Evolutionary conservation across 768 basidiomycete species (phyloP).

Genomic region (Tylopilus sp.): DNA sequence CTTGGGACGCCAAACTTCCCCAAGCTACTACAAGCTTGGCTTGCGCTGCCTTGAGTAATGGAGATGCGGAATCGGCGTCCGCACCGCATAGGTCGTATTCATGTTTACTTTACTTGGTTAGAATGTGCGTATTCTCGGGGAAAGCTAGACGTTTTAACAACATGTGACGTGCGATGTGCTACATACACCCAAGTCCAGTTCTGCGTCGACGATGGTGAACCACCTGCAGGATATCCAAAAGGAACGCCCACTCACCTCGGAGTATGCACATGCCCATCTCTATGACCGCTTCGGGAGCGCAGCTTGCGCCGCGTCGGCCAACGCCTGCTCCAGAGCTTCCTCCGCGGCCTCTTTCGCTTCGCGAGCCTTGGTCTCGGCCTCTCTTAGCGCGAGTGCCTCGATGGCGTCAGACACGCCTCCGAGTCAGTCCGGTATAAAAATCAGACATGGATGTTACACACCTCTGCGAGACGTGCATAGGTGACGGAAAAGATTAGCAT

Average conservation of each 20-base stretch:
- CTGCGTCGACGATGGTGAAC: background rate
- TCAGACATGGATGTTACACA: slow-evolving; percentile 5
- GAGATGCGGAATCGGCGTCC: too few species aligned
- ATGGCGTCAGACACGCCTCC: background rate
- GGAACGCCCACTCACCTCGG: background rate
- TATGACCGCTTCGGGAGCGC: slow-evolving; percentile 20
- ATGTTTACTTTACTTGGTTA: too few species aligned
- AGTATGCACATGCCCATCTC: background rate
- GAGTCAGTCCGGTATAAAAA: background rate
- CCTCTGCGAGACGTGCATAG: slow-evolving; percentile 12
- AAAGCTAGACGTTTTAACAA: too few species aligned
- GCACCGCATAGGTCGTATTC: too few species aligned
- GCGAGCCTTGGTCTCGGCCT: slow-evolving; percentile 19
- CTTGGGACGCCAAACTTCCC: slow-evolving; percentile 44
- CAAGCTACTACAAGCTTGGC: slow-evolving; percentile 43
- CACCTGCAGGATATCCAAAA: background rate
- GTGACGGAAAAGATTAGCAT: background rate
- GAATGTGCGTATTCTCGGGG: too few species aligned
- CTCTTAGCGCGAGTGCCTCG: slow-evolving; percentile 23
- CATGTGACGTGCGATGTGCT: background rate
- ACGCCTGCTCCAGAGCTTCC: slow-evolving; percentile 27
- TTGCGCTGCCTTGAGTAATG: slow-evolving; percentile 33
- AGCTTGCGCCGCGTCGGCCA: slow-evolving; percentile 31
- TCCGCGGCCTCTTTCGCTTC: slow-evolving; percentile 19
- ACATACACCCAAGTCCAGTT: background rate